Evolutionary conservation across 768 basidiomycete species (phyloP), one percentile per base, ranked within the genome.

Genomic region (button mushroom (Agaricus bisporus)): DNA sequence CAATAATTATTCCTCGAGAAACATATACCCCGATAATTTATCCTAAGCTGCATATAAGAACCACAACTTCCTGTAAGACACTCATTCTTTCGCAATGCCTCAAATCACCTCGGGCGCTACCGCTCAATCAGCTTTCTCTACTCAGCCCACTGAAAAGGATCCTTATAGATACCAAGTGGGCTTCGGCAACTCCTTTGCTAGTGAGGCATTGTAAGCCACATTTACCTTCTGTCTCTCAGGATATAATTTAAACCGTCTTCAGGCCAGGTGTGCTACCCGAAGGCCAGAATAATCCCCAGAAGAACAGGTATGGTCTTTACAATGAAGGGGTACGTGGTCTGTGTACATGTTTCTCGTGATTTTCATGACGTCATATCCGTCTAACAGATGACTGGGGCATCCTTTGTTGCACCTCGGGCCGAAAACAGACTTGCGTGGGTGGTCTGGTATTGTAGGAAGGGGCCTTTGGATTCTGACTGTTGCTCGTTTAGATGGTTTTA

Each of bases 271-370:
- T 73, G 4, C 74, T 86, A 0, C 85, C 84, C 0, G 49, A 70
- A 15, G 83, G 68, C 0, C 84, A 85, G 67, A 83, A 85, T 60
- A 76, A 66, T 52, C 83, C 83, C 0, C 83, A 85, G 68, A 80
- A 77, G 59, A 69, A 69, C 65, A 83, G 82, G 60, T 85, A 83
- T 62, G 81, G 76, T 51, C 66, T 86, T 5, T 86, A 85, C 60
- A 72, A 75, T 1, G 83, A 85, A 63, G 75, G 73, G 58, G 81
- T 82, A 11, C n/a, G 15, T 12, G 44, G 14, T 37, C 36, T 7
- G 22, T 29, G 22, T 29, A 22, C 22, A 22, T 36, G 2, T 38
- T 12, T 18, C 32, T 15, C n/a, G 1, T 22, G 35, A 29, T 41
- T 11, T 22, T 42, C 36, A 41, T 54, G 49, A 22, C 35, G 26